Evolutionary conservation across 2,329 filamentous ascomycete genomes (phyloP).

Genomic region (Colletotrichum sp.): DNA sequence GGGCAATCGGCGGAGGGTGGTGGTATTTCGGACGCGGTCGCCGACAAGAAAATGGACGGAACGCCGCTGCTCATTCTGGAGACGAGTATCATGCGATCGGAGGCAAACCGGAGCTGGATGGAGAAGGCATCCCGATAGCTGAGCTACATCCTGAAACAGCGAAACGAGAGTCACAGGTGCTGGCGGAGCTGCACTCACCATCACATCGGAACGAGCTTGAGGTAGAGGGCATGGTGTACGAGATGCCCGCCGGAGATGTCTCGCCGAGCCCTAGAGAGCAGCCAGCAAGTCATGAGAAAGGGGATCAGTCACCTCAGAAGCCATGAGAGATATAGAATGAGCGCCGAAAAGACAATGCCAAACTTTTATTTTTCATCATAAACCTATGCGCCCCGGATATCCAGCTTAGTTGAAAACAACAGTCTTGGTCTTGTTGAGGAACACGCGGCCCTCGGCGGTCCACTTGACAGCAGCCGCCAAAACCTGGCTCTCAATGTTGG

Average conservation of each 20-base stretch:
- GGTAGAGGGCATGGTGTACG: not conserved
- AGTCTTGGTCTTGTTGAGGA: conserved; percentile 81
- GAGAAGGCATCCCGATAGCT: not conserved
- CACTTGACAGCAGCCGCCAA: conserved; percentile 83
- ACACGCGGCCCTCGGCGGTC: conserved; percentile 79
- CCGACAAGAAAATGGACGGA: not conserved
- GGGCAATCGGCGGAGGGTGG: not conserved
- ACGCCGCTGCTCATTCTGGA: accelerated
- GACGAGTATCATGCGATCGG: not conserved
- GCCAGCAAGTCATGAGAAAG: not conserved
- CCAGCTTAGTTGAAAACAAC: conserved; percentile 67
- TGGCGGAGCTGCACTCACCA: not conserved
- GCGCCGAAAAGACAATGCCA: not conserved
- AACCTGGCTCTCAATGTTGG: conserved; percentile 84
- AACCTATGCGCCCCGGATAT: not conserved
- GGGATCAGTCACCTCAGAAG: not conserved
- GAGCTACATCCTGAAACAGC: not conserved
- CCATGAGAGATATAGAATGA: not conserved
- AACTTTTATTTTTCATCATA: not conserved
- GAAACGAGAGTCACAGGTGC: not conserved
- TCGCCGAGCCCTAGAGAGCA: not conserved
- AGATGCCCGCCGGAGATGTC: not conserved
- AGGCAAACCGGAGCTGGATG: not conserved
- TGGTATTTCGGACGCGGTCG: not conserved
- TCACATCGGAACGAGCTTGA: not conserved